A percentile compares a stretch with the other conserved stretches of the same genome.
phyloP scores from a whole-genome alignment of 2,329 filamentous ascomycete species.

The Lachnellula willkommii region DNA sequence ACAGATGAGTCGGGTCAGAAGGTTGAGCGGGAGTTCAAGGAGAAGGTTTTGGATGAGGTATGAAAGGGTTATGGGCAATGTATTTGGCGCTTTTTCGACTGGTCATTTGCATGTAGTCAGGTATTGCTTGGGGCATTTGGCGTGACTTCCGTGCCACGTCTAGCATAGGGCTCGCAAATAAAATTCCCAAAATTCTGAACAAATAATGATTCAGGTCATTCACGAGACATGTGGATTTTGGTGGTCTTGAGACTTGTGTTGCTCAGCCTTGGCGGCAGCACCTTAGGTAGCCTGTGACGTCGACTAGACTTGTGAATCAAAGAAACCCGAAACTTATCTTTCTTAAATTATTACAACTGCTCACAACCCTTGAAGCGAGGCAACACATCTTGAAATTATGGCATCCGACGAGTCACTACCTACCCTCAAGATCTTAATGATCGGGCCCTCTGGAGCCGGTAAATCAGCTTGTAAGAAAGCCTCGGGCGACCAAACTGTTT shows the following conservation, averaged over 20 bases:
- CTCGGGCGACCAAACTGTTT: neutral
- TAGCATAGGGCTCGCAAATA: constrained; percentile 31
- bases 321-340: neutral
- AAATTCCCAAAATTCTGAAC: constrained; percentile 28
- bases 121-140: constrained; percentile 33
- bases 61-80: constrained; percentile 48
- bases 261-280: constrained; percentile 11
- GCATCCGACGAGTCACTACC: constrained; percentile 43
- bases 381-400: constrained; percentile 27
- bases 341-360: neutral
- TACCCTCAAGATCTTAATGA: constrained; percentile 49
- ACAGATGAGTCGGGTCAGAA: constrained; percentile 97
- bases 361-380: too few relatives aligned
- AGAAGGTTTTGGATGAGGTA: constrained; percentile 88
- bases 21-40: constrained; percentile 99
- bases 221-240: constrained; percentile 1
- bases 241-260: constrained; percentile 3
- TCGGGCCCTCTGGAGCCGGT: constrained; percentile 51
- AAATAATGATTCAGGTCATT: constrained; percentile 9
- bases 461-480: constrained; percentile 47
- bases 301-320: constrained; percentile 8
- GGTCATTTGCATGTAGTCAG: constrained; percentile 33
- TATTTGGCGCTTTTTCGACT: constrained; percentile 27
- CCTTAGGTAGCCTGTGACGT: constrained; percentile 10
- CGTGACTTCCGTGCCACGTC: constrained; percentile 30